These are phyloP conservation scores for Balamuthia mandrillaris DNA, from an alignment of 208 protist species.

Conservation along the genomic window DNA sequence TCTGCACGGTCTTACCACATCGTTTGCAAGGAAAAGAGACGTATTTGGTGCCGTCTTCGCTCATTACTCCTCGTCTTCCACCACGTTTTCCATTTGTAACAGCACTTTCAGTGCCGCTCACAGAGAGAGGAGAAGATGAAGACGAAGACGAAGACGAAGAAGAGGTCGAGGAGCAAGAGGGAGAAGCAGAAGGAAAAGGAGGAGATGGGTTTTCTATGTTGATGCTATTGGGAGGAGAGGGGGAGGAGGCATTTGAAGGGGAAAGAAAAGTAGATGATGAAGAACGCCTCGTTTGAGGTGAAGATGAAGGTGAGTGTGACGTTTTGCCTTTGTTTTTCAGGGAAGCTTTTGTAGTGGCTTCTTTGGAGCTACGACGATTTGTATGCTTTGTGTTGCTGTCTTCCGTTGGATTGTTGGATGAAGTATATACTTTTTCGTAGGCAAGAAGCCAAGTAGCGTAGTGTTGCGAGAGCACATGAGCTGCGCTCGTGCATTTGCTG, in stretches of 20 bases:
- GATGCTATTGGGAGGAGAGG: neutral
- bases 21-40: constrained; percentile 6
- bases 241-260: neutral
- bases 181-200: too few relatives aligned
- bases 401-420: neutral
- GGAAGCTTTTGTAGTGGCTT: too few relatives aligned
- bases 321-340: too few relatives aligned
- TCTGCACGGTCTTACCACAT: constrained; percentile 13
- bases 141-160: too few relatives aligned
- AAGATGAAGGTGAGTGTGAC: too few relatives aligned
- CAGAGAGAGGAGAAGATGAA: too few relatives aligned
- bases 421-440: constrained; percentile 27
- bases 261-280: neutral
- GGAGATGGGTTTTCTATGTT: too few relatives aligned
- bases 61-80: neutral
- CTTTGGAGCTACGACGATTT: too few relatives aligned
- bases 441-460: neutral
- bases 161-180: too few relatives aligned
- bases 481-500: neutral
- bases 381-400: too few relatives aligned
- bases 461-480: neutral
- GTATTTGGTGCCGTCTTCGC: neutral
- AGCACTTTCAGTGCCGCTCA: neutral
- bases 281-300: neutral
- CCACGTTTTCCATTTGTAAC: neutral